These are phyloP conservation scores for Boletus fagicola DNA, from an alignment of 768 basidiomycete genomes.

Conservation along the genomic window DNA sequence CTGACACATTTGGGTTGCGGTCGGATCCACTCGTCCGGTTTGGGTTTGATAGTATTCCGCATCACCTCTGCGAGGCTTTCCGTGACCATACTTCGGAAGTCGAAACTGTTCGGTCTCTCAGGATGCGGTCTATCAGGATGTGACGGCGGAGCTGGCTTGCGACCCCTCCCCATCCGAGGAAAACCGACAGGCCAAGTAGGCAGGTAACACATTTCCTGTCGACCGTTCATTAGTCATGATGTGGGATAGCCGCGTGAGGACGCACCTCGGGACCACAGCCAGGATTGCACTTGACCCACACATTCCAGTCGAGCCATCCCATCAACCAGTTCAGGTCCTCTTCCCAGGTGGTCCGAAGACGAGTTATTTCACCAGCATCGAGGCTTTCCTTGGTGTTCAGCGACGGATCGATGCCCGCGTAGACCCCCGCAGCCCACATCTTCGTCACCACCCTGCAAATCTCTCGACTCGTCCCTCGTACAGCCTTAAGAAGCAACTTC, in stretches of 20 bases:
- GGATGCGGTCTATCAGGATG: background rate
- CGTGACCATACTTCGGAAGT: background rate
- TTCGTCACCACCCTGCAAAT: conserved; percentile 45
- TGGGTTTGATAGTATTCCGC: background rate
- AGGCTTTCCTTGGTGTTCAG: conserved; percentile 4
- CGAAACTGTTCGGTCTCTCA: background rate
- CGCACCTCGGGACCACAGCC: conserved; percentile 45
- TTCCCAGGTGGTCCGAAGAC: conserved; percentile 34
- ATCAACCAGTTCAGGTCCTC: conserved; percentile 38
- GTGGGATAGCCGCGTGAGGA: background rate
- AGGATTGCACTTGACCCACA: conserved; percentile 49
- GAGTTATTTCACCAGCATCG: conserved; percentile 1
- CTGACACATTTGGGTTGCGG: conserved; percentile 25
- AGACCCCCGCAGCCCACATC: conserved; percentile 46
- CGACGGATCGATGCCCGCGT: conserved; percentile 15
- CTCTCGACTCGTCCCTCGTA: conserved; percentile 40
- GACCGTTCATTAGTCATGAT: background rate
- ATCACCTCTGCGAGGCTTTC: background rate
- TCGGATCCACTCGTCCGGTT: conserved; percentile 17
- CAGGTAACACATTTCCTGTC: conserved; percentile 28
- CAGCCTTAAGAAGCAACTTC: conserved; percentile 22
- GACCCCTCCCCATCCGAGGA: background rate
- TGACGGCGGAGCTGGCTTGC: background rate
- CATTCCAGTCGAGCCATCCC: conserved; percentile 52
- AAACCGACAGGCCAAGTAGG: conserved; percentile 26